phyloP scores from a whole-genome alignment of 805 yeast genomes.

The Wickerhamiella bombiphila region DNA sequence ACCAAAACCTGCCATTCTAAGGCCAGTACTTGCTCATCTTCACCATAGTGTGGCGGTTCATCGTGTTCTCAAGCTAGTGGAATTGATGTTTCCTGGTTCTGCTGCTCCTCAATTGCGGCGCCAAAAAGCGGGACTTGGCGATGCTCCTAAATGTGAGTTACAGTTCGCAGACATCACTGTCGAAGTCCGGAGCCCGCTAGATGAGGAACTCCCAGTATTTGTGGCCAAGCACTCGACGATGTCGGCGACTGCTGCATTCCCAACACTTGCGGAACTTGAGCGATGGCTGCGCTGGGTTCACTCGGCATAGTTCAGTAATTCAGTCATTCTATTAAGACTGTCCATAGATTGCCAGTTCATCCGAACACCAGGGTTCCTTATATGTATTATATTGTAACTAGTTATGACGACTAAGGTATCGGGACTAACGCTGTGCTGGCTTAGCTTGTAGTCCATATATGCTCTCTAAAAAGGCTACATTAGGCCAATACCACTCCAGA shows the following conservation, averaged over 20 bases:
- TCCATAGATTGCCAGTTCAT: too few relatives aligned
- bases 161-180: constrained; percentile 6
- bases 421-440: too few relatives aligned
- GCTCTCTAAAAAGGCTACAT: too few relatives aligned
- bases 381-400: too few relatives aligned
- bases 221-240: constrained; percentile 3
- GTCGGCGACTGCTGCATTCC: constrained; percentile 14
- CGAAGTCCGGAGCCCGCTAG: constrained; percentile 16
- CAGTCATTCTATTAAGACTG: too few relatives aligned
- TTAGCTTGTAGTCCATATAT: too few relatives aligned
- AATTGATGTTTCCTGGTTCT: constrained; percentile 14
- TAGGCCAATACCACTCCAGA: too few relatives aligned
- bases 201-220: constrained; percentile 12
- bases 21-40: constrained; percentile 24
- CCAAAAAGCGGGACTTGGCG: not conserved
- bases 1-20: constrained; percentile 13
- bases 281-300: constrained; percentile 19
- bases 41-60: constrained; percentile 15
- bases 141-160: not conserved
- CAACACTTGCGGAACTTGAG: constrained; percentile 24
- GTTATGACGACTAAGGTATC: too few relatives aligned
- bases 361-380: too few relatives aligned
- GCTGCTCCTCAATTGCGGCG: not conserved
- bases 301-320: too few relatives aligned
- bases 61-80: constrained; percentile 12